A percentile compares a stretch with the other conserved stretches of the same genome.
Conservation (phyloP, 805 yeast species). For the Myxozyma melibiosi region DNA sequence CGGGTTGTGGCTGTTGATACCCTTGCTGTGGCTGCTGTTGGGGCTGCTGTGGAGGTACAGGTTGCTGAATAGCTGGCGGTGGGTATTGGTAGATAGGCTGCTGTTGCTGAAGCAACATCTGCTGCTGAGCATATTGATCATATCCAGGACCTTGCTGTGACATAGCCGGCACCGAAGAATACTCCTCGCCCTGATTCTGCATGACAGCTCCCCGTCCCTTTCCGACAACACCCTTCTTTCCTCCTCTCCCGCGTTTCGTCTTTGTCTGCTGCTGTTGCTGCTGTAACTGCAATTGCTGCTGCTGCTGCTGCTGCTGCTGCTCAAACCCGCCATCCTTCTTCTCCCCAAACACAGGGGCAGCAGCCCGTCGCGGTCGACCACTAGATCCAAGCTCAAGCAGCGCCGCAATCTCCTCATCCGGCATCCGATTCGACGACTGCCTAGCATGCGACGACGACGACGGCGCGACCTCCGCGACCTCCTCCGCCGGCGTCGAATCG, state of each 20-base stretch:
- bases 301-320: conserved; percentile 1
- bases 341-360: conserved; percentile 35
- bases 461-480: neutral
- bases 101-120: neutral
- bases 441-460: neutral
- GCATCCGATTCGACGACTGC: conserved; percentile 17
- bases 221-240: conserved; percentile 7
- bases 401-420: conserved; percentile 31
- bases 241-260: conserved; percentile 17
- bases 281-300: neutral
- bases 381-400: conserved; percentile 23
- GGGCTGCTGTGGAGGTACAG: neutral
- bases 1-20: neutral
- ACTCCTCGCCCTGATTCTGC: neutral
- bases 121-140: conserved; percentile 1
- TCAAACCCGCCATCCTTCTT: neutral
- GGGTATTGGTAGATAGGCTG: neutral
- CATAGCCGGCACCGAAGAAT: neutral
- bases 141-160: neutral
- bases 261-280: conserved; percentile 8
- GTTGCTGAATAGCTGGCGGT: neutral
- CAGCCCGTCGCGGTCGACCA: conserved; percentile 35
- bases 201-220: conserved; percentile 1
- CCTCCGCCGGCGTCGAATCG: conserved; percentile 8
- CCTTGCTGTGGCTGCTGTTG: neutral